Evolutionary conservation across 2,329 filamentous ascomycete genomes (phyloP), one percentile per base, ranked within the genome.

Genomic region (Aurifilum marmelostoma): DNA sequence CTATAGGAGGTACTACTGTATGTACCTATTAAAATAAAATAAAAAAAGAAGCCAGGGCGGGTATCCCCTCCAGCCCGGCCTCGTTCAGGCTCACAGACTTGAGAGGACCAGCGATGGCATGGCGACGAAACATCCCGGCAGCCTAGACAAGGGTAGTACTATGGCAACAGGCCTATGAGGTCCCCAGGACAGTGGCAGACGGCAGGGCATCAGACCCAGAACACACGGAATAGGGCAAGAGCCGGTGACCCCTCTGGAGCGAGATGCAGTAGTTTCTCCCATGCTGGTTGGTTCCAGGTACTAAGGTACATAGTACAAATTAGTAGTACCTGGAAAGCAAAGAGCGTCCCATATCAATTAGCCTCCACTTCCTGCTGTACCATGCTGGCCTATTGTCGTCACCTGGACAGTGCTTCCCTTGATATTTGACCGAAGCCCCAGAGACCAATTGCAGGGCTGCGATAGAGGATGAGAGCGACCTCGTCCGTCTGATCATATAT

Each of bases 21-120:
- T n/a, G 43, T n/a, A n/a, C 21, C 21, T n/a, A n/a, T n/a, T 2
- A 18, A 47, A n/a, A 47, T 7, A 39, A 11, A 39, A 39, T 8
- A 6, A 47, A n/a, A n/a, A 77, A 77, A 77, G 77, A 79, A 79
- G 80, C 77, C 78, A 76, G 77, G 80, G 80, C 80, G 80, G 80
- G 80, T 79, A 79, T 54, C 50, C n/a, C n/a, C n/a, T n/a, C 80
- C 80, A 80, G 80, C 78, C 76, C 75, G 76, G 76, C 71, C 77
- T 21, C 18, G 3, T 12, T 41, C 41, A 21, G 41, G 41, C 41
- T 21, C 41, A 47, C 41, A 47, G 8, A 1, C 41, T 21, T 21
- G 16, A 67, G 79, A 16, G 77, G 77, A 76, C 78, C 76, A 77
- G 76, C 74, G 74, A 74, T 78, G 2, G 76, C 77, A 79, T 76